These are phyloP conservation scores for Aspergillus panamensis DNA, from an alignment of 495 filamentous ascomycete genomes.

Conservation along the genomic window DNA sequence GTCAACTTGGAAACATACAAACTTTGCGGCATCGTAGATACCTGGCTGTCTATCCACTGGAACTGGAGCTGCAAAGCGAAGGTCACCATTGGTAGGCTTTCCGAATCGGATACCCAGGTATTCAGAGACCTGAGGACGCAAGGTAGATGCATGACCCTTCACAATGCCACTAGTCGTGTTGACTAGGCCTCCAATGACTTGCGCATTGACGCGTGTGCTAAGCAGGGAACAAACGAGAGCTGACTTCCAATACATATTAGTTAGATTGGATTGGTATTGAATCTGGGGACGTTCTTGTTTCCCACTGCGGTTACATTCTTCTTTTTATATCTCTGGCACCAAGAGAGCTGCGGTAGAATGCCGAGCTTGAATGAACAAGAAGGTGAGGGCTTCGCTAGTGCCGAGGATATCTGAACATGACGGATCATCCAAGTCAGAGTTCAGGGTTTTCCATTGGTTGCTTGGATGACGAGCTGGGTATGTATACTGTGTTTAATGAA, in stretches of 20 bases:
- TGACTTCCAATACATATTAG: slow-evolving; percentile 9
- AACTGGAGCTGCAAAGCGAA: slow-evolving; percentile 30
- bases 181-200: slow-evolving; percentile 11
- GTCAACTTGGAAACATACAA: slow-evolving; percentile 18
- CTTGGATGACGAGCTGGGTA: neutral
- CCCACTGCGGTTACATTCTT: neutral
- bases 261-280: neutral
- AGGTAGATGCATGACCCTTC: slow-evolving; percentile 41
- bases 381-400: too few species aligned
- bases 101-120: slow-evolving; percentile 48
- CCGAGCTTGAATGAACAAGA: too few species aligned
- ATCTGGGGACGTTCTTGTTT: neutral
- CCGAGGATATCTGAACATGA: too few species aligned
- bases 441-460: too few species aligned
- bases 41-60: slow-evolving; percentile 9
- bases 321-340: neutral
- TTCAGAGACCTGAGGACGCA: slow-evolving; percentile 36
- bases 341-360: too few species aligned
- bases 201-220: neutral
- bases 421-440: too few species aligned
- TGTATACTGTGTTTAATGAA: neutral
- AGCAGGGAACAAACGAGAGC: slow-evolving; percentile 1
- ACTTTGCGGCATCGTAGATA: slow-evolving; percentile 25
- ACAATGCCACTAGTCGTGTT: slow-evolving; percentile 36
- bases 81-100: slow-evolving; percentile 25